These are phyloP conservation scores for Fusarium chuoi DNA, from an alignment of 2,329 filamentous ascomycete species.

Conservation along the genomic window DNA sequence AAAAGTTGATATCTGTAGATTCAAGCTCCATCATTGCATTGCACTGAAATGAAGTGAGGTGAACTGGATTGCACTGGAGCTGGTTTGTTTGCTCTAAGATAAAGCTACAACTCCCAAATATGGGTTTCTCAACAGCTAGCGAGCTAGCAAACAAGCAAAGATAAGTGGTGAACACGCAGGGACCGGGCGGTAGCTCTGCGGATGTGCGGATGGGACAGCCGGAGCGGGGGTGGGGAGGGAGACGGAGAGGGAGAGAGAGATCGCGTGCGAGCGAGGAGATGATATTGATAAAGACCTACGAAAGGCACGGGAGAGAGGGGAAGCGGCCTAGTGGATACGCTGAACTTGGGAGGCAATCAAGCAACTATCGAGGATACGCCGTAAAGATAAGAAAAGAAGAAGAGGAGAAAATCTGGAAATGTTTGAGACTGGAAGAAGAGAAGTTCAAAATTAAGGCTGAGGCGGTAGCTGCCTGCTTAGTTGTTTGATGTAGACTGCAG, in stretches of 20 bases:
- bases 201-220: conserved; percentile 23
- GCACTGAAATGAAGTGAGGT: conserved; percentile 9
- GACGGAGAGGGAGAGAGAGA: conserved; percentile 10
- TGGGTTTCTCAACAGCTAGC: conserved; percentile 12
- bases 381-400: conserved; percentile 2
- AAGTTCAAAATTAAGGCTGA: conserved; percentile 31
- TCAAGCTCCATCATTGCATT: conserved; percentile 42
- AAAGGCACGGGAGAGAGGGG: neutral
- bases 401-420: neutral
- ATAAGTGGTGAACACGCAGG: conserved; percentile 15
- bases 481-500: conserved; percentile 40
- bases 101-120: conserved; percentile 30
- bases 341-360: neutral
- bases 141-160: conserved; percentile 19
- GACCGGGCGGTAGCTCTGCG: conserved; percentile 12
- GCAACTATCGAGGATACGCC: conserved; percentile 12
- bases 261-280: conserved; percentile 12
- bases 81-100: conserved; percentile 35
- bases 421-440: conserved; percentile 2
- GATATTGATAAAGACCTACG: neutral
- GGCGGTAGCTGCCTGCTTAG: conserved; percentile 37
- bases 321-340: neutral
- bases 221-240: conserved; percentile 34
- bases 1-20: conserved; percentile 43
- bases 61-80: neutral